These are phyloP conservation scores for Moniliophthora roreri DNA, from an alignment of 1,284 basidiomycete species.

Conservation along the genomic window DNA sequence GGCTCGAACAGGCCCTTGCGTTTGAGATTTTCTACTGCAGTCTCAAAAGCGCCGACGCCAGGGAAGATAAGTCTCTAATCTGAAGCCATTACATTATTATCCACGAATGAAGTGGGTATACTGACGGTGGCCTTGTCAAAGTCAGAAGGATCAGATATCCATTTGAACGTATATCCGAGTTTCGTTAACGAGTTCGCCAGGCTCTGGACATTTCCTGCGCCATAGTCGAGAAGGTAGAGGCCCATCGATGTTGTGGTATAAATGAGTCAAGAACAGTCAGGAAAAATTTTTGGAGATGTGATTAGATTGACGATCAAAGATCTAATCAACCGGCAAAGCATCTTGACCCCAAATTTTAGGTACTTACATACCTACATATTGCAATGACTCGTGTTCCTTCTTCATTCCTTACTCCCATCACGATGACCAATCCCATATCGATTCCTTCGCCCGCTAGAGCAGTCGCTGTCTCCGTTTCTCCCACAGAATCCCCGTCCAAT, in stretches of 20 bases:
- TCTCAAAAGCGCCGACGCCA: constrained; percentile 95
- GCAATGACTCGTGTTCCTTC: not conserved
- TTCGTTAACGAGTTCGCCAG: constrained; percentile 90
- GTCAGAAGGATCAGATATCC: constrained; percentile 86
- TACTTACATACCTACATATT: constrained; percentile 12
- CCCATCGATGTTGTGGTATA: constrained; percentile 39
- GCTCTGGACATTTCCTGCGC: constrained; percentile 92
- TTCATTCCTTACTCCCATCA: constrained; percentile 1
- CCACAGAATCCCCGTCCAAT: constrained; percentile 29
- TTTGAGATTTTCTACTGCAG: constrained; percentile 80
- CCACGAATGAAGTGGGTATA: constrained; percentile 20
- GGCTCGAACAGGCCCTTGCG: constrained; percentile 80
- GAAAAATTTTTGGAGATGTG: constrained; percentile 2
- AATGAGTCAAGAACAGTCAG: constrained; percentile 10
- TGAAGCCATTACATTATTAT: constrained; percentile 11
- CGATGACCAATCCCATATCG: constrained; percentile 34
- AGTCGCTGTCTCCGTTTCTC: constrained; percentile 50
- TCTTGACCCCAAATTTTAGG: not conserved
- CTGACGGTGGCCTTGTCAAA: constrained; percentile 89
- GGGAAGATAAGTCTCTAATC: constrained; percentile 92
- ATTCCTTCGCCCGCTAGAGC: constrained; percentile 35
- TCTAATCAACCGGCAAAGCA: not conserved
- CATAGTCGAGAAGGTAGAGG: constrained; percentile 93
- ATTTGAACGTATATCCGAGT: constrained; percentile 88
- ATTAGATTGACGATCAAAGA: not conserved